Evolutionary conservation across 257 asterid genomes (phyloP), one percentile per base, ranked within the genome.

Genomic region (Anisodus acutangulus): DNA sequence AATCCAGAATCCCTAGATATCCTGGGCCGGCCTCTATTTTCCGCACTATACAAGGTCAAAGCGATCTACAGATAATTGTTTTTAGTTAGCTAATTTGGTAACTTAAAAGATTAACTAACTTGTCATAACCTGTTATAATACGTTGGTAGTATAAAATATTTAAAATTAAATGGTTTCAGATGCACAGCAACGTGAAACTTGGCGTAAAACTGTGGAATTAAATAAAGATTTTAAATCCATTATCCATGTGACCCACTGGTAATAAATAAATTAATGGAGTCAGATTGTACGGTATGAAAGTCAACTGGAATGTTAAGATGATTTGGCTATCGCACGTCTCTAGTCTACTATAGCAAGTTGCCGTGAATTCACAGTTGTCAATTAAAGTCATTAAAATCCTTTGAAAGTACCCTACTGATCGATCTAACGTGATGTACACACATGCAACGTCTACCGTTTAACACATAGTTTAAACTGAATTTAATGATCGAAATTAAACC

Each of bases 181-280:
- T 74, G 39, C 12, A 74, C 49, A 74, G 12, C 41, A 76, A 76
- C 81, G 63, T 76, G 60, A 45, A 72, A n/a, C 8, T 72, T 6
- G 80, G 80, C n/a, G 17, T 72, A 74, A 10, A 49, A 19, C n/a
- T 9, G 60, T 19, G 59, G 41, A 72, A n/a, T 43, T n/a, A 43
- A 1, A 13, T 35, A 10, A 9, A 17, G 16, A n/a, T n/a, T 72
- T 45, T n/a, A 45, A 45, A 47, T 19, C 6, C n/a, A 17, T 72
- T 47, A 72, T 47, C 59, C 60, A 74, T 74, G 80, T 74, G 80
- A 49, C 43, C 43, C 12, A 22, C 80, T 10, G 22, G 9, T 10
- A 19, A 74, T 47, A 7, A 43, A 45, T 8, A 10, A 47, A 19
- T 19, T 47, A 49, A 17, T 71, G 51, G 47, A 39, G 26, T 39